Base-by-base conservation (phyloP, 306 rosid species). In the Cyamopsis tetragonoloba region DNA sequence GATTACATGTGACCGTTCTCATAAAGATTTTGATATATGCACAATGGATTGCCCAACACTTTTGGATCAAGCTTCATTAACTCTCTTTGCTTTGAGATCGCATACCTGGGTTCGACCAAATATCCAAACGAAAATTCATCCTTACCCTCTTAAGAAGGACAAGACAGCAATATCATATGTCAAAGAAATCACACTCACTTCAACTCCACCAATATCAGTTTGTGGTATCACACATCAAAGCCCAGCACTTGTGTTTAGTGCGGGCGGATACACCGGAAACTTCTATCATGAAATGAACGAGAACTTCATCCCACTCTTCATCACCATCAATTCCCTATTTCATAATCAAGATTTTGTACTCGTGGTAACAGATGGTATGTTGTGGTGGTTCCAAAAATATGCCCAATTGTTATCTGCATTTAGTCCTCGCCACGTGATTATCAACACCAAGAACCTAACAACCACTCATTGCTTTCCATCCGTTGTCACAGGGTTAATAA, bases 241-340 rank as follows among this genome's bases (percentile, higher is more conserved):
- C 22, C 83, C 83, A 3, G 91, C 87, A 13, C 35, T 81, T 0
- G 76, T 81, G 19, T 88, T 85, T 71, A 74, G 81, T 37, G 86
- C 71, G 0, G 80, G 68, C 0, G 91, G 95, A 10, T 88, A 74
- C 77, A 79, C 66, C 0, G 86, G 83, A 50, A 85, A 88, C 70
- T 79, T 81, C 47, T 85, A 66, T 50, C 89, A 85, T 6, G 89
- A 79, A 4, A 76, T 88, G 32, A 77, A 78, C 0, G 91, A 85
- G 7, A 83, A 70, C 10, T 79, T 88, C 60, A 49, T 85, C 42
- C 83, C 91, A 7, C 78, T 88, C 48, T 83, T 77, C 59, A 83
- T 88, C 78, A 88, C 91, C 47, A 56, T 66, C 18, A 59, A 77
- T 13, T 68, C 84, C 0, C 1, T 76, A 0, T 74, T 62, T 55